Base-by-base conservation (phyloP, 768 basidiomycete genomes). In the Termitomyces titanicus region DNA sequence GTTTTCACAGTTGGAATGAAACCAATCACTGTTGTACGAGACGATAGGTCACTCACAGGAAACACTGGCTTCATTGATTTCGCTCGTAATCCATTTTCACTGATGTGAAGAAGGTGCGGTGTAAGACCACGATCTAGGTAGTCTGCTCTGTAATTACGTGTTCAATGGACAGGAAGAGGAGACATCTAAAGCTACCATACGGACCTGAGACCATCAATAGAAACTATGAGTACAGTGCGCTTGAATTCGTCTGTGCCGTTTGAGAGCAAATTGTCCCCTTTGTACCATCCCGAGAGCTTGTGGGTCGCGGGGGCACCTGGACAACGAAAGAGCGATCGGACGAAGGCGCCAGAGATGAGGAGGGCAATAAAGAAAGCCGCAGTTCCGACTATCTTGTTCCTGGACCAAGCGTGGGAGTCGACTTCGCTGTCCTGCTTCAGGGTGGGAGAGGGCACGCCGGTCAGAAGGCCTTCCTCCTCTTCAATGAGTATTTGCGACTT, bases 51-150 rank as follows among this genome's bases (percentile, higher is more conserved):
- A 67, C 85, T 62, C 57, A 92, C 91, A 5, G 94, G 94, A 61
- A 95, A 95, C 7, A 93, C 68, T n/a, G 94, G 90, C 46, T 78
- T 76, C 85, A 96, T 86, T 5, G 82, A 89, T 68, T 95, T 92
- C 3, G 94, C 93, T 33, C 91, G 79, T n/a, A 95, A 63, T 1
- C 94, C 94, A 64, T 86, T 78, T 71, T 87, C 82, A 64, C 89
- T 89, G 55, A 94, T 86, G 54, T 83, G 82, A 42, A 93, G 73
- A 12, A 95, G 70, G 67, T 95, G 86, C 1, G 93, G 92, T 0
- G 93, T 94, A 39, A 94, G 67, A 0, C 89, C 90, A 47, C 90
- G 79, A 66, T 94, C 90, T 24, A 96, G 77, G 64, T 95, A 95
- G 66, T 91, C 90, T 34, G 93, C 90, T 51, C 92, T 92, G 27